These are phyloP conservation scores for Kodamaea neixiangensis DNA, from an alignment of 805 yeast genomes.

Conservation along the genomic window DNA sequence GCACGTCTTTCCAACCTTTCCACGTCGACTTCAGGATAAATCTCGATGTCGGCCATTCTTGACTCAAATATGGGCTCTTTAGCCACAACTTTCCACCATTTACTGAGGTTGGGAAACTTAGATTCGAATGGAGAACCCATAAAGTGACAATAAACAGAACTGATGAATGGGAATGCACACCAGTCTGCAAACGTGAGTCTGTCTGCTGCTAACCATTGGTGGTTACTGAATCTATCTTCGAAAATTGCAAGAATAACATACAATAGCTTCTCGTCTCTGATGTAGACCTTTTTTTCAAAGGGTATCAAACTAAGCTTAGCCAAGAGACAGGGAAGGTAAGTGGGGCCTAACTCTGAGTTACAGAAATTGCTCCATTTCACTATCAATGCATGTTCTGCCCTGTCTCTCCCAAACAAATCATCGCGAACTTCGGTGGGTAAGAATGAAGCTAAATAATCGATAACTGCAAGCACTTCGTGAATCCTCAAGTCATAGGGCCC, in stretches of 20 bases:
- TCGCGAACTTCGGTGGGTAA: background rate
- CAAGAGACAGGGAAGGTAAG: constrained; percentile 47
- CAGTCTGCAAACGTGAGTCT: constrained; percentile 48
- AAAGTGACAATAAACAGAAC: background rate
- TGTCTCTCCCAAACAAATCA: constrained; percentile 35
- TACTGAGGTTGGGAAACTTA: background rate
- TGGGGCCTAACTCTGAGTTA: constrained; percentile 63
- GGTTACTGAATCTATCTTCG: constrained; percentile 40
- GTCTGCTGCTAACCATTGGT: constrained; percentile 50
- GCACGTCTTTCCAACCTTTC: constrained; percentile 1
- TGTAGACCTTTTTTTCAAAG: constrained; percentile 73
- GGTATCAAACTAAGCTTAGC: constrained; percentile 67
- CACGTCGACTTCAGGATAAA: background rate
- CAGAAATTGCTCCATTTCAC: constrained; percentile 77
- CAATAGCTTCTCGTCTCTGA: constrained; percentile 41
- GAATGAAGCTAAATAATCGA: constrained; percentile 41
- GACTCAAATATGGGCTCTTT: background rate
- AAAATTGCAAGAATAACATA: constrained; percentile 17
- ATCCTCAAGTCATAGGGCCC: constrained; percentile 74
- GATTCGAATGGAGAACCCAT: background rate
- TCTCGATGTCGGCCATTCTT: background rate
- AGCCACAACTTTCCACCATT: background rate
- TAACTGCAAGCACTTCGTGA: constrained; percentile 67
- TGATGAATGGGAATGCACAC: constrained; percentile 37
- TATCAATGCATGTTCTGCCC: constrained; percentile 63